Evolutionary conservation across 352 stramenopile species (phyloP).

Genomic region (Pseudoperonospora humuli): DNA sequence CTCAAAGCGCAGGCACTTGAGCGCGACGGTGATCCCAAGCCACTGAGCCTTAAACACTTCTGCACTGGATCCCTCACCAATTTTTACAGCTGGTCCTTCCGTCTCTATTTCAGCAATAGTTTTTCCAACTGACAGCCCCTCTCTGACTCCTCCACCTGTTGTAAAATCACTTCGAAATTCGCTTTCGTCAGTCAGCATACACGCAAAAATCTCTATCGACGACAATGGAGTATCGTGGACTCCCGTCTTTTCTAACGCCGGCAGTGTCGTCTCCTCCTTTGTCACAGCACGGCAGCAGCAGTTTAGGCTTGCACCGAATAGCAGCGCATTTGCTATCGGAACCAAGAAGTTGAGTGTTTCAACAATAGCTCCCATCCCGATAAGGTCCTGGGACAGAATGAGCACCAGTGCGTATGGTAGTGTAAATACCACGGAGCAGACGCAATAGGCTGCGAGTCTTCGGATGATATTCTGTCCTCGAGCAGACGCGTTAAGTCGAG

Average conservation of each 20-base stretch:
- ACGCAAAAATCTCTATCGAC: conserved; percentile 22
- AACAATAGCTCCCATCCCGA: conserved; percentile 31
- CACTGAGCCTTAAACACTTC: conserved; percentile 63
- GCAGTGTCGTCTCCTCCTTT: neutral
- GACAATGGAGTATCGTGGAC: conserved; percentile 17
- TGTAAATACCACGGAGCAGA: conserved; percentile 40
- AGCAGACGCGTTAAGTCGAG: conserved; percentile 40
- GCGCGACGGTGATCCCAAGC: conserved; percentile 67
- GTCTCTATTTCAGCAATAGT: conserved; percentile 51
- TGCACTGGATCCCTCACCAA: conserved; percentile 55
- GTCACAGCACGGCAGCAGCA: conserved; percentile 40
- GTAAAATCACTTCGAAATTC: conserved; percentile 6
- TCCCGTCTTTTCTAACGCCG: conserved; percentile 4
- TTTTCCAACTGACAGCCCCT: conserved; percentile 16
- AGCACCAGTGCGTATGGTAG: conserved; percentile 45
- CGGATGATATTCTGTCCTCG: conserved; percentile 54
- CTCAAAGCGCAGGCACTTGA: conserved; percentile 60
- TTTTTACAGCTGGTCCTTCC: conserved; percentile 51
- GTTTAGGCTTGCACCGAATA: conserved; percentile 57
- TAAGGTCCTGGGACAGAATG: conserved; percentile 16
- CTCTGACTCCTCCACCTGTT: conserved; percentile 6
- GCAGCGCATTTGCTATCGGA: conserved; percentile 48
- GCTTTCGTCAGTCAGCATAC: conserved; percentile 7
- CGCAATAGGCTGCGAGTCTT: conserved; percentile 45
- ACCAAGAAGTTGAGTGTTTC: conserved; percentile 55